A percentile compares a stretch with the other conserved stretches of the same genome.
These are phyloP conservation scores for Pichia sp. DNA, from an alignment of 1,139 yeast species.

Conservation along the genomic window DNA sequence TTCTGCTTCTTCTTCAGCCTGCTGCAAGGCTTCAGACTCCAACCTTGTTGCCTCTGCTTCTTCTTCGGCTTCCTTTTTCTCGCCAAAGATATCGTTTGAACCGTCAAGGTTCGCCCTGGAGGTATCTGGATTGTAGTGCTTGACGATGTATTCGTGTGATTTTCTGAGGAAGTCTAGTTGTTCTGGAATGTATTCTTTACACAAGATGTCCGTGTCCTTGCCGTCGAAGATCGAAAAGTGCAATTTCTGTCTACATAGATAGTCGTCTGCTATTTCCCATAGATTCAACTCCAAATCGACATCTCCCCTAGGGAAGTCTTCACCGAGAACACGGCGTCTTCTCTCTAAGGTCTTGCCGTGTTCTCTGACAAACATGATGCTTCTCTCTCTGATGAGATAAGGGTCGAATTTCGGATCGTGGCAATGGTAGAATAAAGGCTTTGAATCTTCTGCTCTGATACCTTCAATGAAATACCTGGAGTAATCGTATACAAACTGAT, in stretches of 20 bases:
- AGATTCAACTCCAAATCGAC: conserved; percentile 28
- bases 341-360: conserved; percentile 10
- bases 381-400: conserved; percentile 21
- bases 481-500: conserved; percentile 24
- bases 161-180: conserved; percentile 20
- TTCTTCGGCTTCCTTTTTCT: not conserved
- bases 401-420: conserved; percentile 33
- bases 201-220: conserved; percentile 10
- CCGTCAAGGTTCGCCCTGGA: conserved; percentile 6
- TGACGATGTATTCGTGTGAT: conserved; percentile 2
- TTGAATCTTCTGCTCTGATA: conserved; percentile 18
- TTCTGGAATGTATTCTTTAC: conserved; percentile 17
- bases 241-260: conserved; percentile 17
- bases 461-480: conserved; percentile 23
- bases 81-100: conserved; percentile 8
- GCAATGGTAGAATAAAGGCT: conserved; percentile 30
- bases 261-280: conserved; percentile 23
- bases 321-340: conserved; percentile 24
- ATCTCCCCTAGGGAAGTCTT: conserved; percentile 24
- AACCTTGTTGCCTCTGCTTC: not conserved
- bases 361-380: conserved; percentile 21
- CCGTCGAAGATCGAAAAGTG: conserved; percentile 14
- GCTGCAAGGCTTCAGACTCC: not conserved
- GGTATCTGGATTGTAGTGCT: conserved; percentile 6
- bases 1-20: not conserved